Base-by-base conservation (phyloP, 2,329 filamentous ascomycete species). In the Calonectria leucothoes region DNA sequence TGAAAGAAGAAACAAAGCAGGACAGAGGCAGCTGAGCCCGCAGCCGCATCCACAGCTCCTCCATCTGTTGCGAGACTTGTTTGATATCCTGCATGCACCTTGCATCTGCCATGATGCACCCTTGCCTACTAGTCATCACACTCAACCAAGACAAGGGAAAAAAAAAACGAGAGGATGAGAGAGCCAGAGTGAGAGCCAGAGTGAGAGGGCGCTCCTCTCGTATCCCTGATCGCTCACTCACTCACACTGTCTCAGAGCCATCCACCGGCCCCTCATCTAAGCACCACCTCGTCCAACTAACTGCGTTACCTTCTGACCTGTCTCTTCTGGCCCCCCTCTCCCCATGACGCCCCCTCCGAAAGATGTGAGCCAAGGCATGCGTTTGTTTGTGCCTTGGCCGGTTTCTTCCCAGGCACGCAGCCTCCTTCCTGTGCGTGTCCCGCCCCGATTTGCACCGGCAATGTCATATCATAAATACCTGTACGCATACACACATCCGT, bases 191-290 rank as follows among this genome's bases (percentile, higher is more conserved):
- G n/a, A n/a, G n/a, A n/a, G n/a, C n/a, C n/a, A 45, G 37, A 45
- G 39, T 8, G 5, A 3, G 57, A 61, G 59, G 45, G 59, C n/a
- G 55, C 65, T 31, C 33, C 48, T 57, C 33, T 55, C 37, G 45
- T n/a, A 64, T 64, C 35, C 65, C 65, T 20, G 49, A 51, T 67
- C 51, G 55, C 66, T 52, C 42, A 29, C 66, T 52, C 42, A 29
- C 59, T 64, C 59, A 64, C 61, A 55, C 33, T 70, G 68, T 70
- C 61, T 71, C 61, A 66, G 45, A 66, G 25, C 51, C 61, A 49
- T 39, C 64, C 64, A n/a, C 29, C 29, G 17, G 49, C 59, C 59
- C 48, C 59, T 42, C 33, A 70, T 42, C 33, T 52, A 61, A 48
- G n/a, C n/a, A n/a, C 51, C 42, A 45, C 29, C 42, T 17, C 33